Conservation (phyloP, 306 rosid genomes). For the Vicia sativa region DNA sequence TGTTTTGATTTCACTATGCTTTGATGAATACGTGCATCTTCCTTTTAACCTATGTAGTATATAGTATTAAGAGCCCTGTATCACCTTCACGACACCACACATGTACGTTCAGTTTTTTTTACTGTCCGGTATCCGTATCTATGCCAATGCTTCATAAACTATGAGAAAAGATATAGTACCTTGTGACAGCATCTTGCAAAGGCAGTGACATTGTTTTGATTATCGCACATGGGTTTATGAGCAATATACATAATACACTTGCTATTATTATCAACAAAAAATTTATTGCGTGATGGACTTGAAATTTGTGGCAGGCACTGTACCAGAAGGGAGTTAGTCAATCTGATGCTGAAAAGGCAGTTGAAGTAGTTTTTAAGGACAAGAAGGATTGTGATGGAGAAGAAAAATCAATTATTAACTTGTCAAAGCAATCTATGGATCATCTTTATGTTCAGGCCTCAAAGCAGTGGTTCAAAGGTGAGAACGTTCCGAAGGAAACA, state of each 20-base stretch:
- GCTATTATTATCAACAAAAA: conserved; percentile 29
- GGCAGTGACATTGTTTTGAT: not conserved
- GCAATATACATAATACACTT: conserved; percentile 14
- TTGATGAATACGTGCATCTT: conserved; percentile 13
- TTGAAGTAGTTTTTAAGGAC: conserved; percentile 63
- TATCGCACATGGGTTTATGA: not conserved
- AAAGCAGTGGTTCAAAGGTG: conserved; percentile 78
- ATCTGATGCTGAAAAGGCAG: conserved; percentile 71
- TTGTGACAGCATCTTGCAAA: conserved; percentile 27
- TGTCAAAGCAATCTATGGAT: conserved; percentile 60
- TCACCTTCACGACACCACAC: too few species aligned
- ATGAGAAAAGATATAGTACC: conserved; percentile 3
- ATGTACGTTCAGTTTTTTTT: too few species aligned
- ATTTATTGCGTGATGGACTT: conserved; percentile 28
- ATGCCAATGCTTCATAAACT: too few species aligned
- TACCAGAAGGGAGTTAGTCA: conserved; percentile 77
- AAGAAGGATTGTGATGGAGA: conserved; percentile 45
- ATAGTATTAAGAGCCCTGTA: too few species aligned
- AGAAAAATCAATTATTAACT: conserved; percentile 39
- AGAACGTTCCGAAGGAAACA: conserved; percentile 60
- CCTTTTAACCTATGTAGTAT: conserved; percentile 9
- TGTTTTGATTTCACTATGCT: conserved; percentile 9
- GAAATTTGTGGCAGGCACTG: conserved; percentile 68
- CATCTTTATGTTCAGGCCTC: conserved; percentile 73
- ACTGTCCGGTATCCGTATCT: too few species aligned